These are phyloP conservation scores for Xylaria sp. DNA, from an alignment of 2,329 filamentous ascomycete species.

Conservation along the genomic window DNA sequence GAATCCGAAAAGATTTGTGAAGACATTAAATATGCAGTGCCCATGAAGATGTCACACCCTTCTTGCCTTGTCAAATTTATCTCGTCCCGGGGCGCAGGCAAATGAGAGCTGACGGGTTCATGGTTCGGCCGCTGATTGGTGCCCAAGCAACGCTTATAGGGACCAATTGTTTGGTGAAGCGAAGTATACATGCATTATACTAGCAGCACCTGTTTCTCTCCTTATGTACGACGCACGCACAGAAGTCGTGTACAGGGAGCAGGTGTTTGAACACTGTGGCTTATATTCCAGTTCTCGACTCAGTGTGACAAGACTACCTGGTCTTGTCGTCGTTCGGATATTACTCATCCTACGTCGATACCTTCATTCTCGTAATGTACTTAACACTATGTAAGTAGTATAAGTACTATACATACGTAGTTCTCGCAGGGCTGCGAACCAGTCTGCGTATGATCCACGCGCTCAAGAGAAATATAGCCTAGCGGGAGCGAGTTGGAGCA, in stretches of 20 bases:
- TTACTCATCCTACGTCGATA: neutral
- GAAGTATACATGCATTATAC: slow-evolving; percentile 6
- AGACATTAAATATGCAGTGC: slow-evolving; percentile 17
- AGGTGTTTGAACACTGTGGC: neutral
- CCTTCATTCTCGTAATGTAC: neutral
- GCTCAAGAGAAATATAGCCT: neutral
- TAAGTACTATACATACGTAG: neutral
- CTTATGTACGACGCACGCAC: slow-evolving; percentile 12
- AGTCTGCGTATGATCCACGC: slow-evolving; percentile 6
- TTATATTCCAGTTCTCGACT: neutral
- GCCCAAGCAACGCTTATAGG: neutral
- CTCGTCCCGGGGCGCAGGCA: slow-evolving; percentile 14
- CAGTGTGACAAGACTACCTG: neutral
- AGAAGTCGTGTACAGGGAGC: neutral
- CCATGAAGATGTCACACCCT: slow-evolving; percentile 24
- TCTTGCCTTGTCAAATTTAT: slow-evolving; percentile 18
- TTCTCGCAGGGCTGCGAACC: slow-evolving; percentile 14
- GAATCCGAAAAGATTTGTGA: slow-evolving; percentile 22
- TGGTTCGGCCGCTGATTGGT: slow-evolving; percentile 22
- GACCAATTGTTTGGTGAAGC: slow-evolving; percentile 28
- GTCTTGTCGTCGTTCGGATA: neutral
- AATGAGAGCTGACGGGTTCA: slow-evolving; percentile 16
- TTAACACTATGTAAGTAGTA: neutral
- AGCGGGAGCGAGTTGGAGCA: neutral
- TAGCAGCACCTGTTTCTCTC: slow-evolving; percentile 9